Conservation (phyloP, 345 rosid genomes). For the Leavenworthia alabamica region DNA sequence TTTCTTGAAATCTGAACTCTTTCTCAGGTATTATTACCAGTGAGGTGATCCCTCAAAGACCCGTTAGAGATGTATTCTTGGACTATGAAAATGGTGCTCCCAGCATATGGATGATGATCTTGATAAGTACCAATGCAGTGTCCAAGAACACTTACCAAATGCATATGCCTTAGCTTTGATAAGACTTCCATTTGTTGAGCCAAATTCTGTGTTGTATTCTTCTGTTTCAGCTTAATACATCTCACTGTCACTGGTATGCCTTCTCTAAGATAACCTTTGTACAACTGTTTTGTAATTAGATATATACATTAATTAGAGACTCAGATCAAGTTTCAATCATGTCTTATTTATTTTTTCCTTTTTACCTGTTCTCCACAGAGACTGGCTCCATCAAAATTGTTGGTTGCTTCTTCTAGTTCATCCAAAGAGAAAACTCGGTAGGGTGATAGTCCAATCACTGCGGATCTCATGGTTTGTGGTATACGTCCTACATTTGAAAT, state of each 20-base stretch:
- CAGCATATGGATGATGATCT: conserved; percentile 57
- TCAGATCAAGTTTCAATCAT: not conserved
- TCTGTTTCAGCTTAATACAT: conserved; percentile 68
- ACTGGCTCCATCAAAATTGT: conserved; percentile 61
- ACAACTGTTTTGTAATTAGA: conserved; percentile 39
- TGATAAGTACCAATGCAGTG: conserved; percentile 67
- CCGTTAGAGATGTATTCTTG: conserved; percentile 71
- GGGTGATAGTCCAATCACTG: conserved; percentile 69
- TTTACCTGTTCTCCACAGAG: conserved; percentile 54
- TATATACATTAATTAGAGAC: not conserved
- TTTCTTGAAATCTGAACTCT: not conserved
- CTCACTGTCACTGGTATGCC: conserved; percentile 56
- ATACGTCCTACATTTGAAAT: conserved; percentile 51
- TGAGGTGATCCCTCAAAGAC: conserved; percentile 52
- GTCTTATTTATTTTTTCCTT: not conserved
- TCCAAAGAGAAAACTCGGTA: conserved; percentile 64
- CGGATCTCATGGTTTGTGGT: conserved; percentile 81
- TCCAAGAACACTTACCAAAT: conserved; percentile 81
- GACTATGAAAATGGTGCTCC: conserved; percentile 54
- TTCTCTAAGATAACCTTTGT: conserved; percentile 66
- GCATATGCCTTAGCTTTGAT: conserved; percentile 85
- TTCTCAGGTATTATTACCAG: conserved; percentile 46
- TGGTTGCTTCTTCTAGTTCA: conserved; percentile 80
- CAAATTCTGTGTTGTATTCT: conserved; percentile 51
- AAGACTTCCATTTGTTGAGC: conserved; percentile 66